These are phyloP conservation scores for Penicillium psychrofluorescens DNA, from an alignment of 495 filamentous ascomycete genomes.

Conservation along the genomic window DNA sequence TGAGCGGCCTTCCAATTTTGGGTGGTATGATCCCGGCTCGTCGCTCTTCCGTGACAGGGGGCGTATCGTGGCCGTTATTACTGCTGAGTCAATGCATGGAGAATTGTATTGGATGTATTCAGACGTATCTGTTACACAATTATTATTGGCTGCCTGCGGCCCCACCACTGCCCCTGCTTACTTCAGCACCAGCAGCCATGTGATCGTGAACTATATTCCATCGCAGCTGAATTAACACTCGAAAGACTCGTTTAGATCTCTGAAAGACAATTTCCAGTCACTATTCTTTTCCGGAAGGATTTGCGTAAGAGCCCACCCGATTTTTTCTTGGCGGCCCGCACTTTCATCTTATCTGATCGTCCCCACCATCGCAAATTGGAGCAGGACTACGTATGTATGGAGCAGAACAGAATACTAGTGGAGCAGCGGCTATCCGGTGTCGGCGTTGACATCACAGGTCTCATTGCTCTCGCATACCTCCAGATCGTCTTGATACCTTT, in stretches of 20 bases:
- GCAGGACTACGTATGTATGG: conserved; percentile 3
- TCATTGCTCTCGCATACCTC: too few species aligned
- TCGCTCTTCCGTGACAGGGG: conserved; percentile 19
- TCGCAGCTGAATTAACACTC: neutral
- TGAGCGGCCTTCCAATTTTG: neutral
- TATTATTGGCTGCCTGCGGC: conserved; percentile 2
- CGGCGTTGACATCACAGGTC: neutral
- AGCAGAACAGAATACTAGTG: neutral
- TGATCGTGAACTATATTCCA: conserved; percentile 4
- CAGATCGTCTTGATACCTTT: too few species aligned
- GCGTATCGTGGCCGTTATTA: neutral
- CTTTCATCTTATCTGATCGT: conserved; percentile 20
- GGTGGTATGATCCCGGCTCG: conserved; percentile 40
- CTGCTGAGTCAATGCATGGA: neutral
- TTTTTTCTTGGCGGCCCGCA: too few species aligned
- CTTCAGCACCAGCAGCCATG: conserved; percentile 11
- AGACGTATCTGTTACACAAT: neutral
- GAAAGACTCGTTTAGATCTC: too few species aligned
- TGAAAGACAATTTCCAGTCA: too few species aligned
- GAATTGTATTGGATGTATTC: neutral
- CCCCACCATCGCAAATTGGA: neutral
- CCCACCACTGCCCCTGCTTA: conserved; percentile 5
- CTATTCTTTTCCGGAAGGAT: too few species aligned
- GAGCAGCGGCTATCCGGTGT: conserved; percentile 2
- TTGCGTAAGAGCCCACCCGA: too few species aligned